Evolutionary conservation across 2,329 filamentous ascomycete genomes (phyloP), one percentile per base, ranked within the genome.

Genomic region (Penicillium sp.): DNA sequence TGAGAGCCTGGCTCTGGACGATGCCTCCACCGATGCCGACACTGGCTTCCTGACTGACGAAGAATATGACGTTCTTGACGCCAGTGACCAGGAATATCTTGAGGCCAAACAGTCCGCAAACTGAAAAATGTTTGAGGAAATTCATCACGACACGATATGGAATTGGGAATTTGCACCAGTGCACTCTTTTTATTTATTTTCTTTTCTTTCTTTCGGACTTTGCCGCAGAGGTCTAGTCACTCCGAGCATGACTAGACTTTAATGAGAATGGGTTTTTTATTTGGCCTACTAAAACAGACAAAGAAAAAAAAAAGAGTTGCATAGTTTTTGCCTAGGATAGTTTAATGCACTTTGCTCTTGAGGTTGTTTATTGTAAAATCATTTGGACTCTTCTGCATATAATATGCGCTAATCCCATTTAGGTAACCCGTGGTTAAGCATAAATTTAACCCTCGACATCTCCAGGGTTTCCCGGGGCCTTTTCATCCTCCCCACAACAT

Each of bases 41-140:
- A 86, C 89, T 59, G 90, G 88, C 13, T 97, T 96, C 81, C 78
- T 96, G 81, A 97, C 94, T 0, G 94, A 99, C 63, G 94, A 97
- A 74, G 94, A 99, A 78, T 99, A 97, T 74, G 94, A 99, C 69
- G 92, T 97, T 64, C 85, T 97, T 45, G 92, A 97, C 78, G 93
- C 92, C 43, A 96, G 91, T 58, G 93, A 97, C 65, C 90, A 96
- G 74, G 93, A 97, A 72, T 88, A 84, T 64, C 73, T 85, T 50
- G 81, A 82, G 60, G 84, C 68, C 25, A 65, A 67, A 38, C 68
- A 70, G 9, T 65, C 66, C 41, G n/a, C 62, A 21, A 56, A 61
- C 38, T 66, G 58, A 49, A 16, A 15, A 36, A 38, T 13, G 13
- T 43, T 52, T 36, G 50, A 19, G 13, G 25, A 21, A 16, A 41